Evolutionary conservation across 179 eudicot genomes (phyloP).

Genomic region (Silene vulgaris): DNA sequence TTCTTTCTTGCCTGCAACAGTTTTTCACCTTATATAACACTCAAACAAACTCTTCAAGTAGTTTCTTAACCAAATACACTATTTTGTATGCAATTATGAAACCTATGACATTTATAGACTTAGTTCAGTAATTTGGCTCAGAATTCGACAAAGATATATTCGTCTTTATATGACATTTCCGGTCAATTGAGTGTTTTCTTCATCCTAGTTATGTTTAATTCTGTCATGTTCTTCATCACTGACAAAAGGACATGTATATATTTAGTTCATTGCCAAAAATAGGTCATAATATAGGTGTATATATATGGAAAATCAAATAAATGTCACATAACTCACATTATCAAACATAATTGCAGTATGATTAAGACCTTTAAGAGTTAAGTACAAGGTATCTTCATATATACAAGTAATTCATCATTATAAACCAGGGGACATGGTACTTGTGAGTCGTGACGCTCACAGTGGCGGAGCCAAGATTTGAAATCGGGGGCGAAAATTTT

Average conservation of each 20-base stretch:
- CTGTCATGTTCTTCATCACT: conserved; percentile 19
- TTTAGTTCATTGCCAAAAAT: conserved; percentile 2
- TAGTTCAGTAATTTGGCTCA: background rate
- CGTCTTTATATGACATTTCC: background rate
- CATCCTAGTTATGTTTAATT: background rate
- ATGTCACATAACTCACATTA: background rate
- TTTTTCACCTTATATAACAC: background rate
- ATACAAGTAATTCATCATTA: too few relatives aligned
- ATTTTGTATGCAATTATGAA: background rate
- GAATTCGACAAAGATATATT: background rate
- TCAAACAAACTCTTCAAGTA: background rate
- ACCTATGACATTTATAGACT: background rate
- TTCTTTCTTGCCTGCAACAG: conserved; percentile 16
- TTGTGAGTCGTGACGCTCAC: too few relatives aligned
- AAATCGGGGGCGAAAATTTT: too few relatives aligned
- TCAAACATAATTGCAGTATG: conserved; percentile 4
- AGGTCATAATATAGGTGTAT: conserved; percentile 6
- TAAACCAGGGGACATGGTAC: too few relatives aligned
- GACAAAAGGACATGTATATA: background rate
- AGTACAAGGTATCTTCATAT: too few relatives aligned
- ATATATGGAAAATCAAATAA: conserved; percentile 4
- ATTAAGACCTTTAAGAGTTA: background rate
- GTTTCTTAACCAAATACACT: background rate
- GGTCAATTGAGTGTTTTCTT: background rate
- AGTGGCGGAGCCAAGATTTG: too few relatives aligned